These are phyloP conservation scores for Tetrastigma voinierianum DNA, from an alignment of 164 flowering plant genomes.

Conservation along the genomic window DNA sequence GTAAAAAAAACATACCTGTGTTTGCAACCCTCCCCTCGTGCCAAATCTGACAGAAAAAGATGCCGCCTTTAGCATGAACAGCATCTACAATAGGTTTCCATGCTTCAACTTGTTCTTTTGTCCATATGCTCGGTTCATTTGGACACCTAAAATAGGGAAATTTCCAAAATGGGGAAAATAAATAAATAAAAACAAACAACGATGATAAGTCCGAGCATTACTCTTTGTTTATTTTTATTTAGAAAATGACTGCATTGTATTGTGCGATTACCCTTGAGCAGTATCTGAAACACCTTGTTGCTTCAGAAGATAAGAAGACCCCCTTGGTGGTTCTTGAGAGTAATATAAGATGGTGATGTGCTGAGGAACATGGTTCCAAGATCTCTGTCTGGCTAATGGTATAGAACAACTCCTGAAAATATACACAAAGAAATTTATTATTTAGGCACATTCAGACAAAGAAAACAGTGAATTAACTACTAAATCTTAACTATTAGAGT, in stretches of 20 bases:
- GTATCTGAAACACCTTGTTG: constrained; percentile 20
- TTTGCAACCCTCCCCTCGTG: constrained; percentile 47
- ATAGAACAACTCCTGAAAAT: no score
- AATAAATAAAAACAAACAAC: constrained; percentile 3
- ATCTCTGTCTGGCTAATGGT: no score
- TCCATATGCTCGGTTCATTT: constrained; percentile 50
- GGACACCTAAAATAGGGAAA: constrained; percentile 28
- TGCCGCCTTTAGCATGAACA: constrained; percentile 54
- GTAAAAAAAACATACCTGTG: constrained; percentile 10
- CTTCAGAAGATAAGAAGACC: constrained; percentile 2
- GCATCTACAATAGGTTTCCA: constrained; percentile 60
- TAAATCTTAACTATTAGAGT: no score
- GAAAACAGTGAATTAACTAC: no score
- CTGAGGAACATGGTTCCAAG: no score
- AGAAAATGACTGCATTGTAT: no score
- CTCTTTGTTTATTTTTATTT: no score
- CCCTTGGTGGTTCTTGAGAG: no score
- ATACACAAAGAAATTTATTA: no score
- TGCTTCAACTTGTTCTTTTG: constrained; percentile 52
- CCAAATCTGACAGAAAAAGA: constrained; percentile 56
- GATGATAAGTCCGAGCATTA: no score
- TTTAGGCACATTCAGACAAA: no score
- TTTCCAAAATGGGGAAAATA: not conserved
- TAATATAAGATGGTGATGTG: no score
- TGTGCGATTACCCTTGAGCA: constrained; percentile 18